Conservation (phyloP, 1,139 yeast genomes). For the Suzukiozyma palmioleophila region DNA sequence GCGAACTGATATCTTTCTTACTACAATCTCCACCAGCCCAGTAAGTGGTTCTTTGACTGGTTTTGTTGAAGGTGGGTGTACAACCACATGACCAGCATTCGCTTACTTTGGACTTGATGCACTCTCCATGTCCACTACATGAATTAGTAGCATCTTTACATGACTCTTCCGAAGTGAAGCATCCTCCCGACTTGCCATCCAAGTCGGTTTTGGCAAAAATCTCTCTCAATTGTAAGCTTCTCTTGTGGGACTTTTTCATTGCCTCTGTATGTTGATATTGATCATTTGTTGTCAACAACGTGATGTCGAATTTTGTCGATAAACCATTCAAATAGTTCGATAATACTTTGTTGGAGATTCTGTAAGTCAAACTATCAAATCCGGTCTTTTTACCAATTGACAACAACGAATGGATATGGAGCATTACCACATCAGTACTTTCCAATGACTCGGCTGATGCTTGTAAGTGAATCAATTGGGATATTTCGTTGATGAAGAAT, state of each 20-base stretch:
- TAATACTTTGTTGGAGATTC: constrained; percentile 30
- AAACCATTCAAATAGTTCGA: constrained; percentile 27
- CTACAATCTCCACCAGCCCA: constrained; percentile 70
- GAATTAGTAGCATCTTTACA: constrained; percentile 51
- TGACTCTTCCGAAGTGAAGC: constrained; percentile 44
- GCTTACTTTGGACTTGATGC: constrained; percentile 14
- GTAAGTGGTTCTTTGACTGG: constrained; percentile 46
- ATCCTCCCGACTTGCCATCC: neutral
- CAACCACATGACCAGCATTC: constrained; percentile 53
- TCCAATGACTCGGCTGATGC: constrained; percentile 11
- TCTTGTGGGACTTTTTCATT: constrained; percentile 14
- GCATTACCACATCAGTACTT: constrained; percentile 20
- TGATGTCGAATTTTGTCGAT: constrained; percentile 26
- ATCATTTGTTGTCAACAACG: constrained; percentile 20
- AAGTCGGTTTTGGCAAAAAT: constrained; percentile 12
- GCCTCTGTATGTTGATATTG: neutral
- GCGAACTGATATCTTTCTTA: constrained; percentile 60
- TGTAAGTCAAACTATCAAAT: constrained; percentile 33
- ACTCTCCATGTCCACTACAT: constrained; percentile 63
- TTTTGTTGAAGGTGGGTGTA: constrained; percentile 43
- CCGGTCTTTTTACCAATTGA: constrained; percentile 43
- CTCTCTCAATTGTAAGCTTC: constrained; percentile 21
- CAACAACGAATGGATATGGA: constrained; percentile 38
- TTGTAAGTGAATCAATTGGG: constrained; percentile 39
- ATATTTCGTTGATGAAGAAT: constrained; percentile 42